Evolutionary conservation across 371 early-diverging fungal genomes (phyloP).

Genomic region (Lichtheimia hyalospora): DNA sequence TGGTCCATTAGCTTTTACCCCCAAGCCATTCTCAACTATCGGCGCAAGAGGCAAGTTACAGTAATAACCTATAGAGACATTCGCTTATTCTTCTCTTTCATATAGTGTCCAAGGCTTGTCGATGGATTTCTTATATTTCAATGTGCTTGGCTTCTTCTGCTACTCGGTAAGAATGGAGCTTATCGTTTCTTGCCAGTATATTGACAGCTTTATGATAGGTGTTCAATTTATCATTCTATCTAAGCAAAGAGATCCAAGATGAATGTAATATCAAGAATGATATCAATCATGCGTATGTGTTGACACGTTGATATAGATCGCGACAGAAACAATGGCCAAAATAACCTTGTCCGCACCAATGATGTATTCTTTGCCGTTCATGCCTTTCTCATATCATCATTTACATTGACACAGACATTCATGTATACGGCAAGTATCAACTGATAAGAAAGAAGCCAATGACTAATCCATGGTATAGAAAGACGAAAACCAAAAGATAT

Average conservation of each 20-base stretch:
- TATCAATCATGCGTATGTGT: background rate
- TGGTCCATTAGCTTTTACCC: constrained; percentile 52
- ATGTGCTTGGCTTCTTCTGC: constrained; percentile 84
- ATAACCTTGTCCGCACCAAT: constrained; percentile 78
- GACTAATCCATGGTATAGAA: constrained; percentile 26
- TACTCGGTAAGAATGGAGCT: constrained; percentile 59
- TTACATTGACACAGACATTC: constrained; percentile 73
- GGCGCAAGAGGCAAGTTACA: constrained; percentile 27
- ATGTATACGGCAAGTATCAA: constrained; percentile 64
- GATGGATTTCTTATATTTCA: constrained; percentile 86
- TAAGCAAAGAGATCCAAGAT: constrained; percentile 64
- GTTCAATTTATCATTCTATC: constrained; percentile 78
- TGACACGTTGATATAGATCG: background rate
- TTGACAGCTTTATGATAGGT: constrained; percentile 29
- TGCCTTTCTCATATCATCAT: constrained; percentile 67
- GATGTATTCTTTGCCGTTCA: constrained; percentile 90
- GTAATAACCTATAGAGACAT: background rate
- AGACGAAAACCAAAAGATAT: constrained; percentile 43
- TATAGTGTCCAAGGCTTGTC: constrained; percentile 84
- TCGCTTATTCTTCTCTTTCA: too few species aligned
- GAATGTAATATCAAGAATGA: constrained; percentile 50
- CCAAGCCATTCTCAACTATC: constrained; percentile 33
- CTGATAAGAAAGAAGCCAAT: background rate
- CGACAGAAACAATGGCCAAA: constrained; percentile 64
- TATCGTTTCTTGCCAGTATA: constrained; percentile 63